phyloP scores from a whole-genome alignment of 2,329 filamentous ascomycete species.

The Fusarium cyanostomum region DNA sequence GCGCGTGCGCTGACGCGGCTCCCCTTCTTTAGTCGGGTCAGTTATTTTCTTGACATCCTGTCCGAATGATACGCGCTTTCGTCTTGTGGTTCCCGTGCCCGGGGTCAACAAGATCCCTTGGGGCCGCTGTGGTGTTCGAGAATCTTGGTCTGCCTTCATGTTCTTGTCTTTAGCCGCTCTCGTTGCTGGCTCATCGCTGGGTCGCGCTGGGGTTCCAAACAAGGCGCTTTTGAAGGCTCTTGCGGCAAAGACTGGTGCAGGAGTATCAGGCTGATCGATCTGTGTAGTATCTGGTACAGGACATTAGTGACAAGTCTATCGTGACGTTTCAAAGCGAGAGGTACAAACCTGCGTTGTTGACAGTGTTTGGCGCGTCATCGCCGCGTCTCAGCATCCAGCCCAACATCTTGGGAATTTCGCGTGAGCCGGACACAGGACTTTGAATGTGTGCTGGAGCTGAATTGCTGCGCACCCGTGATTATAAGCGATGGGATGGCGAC shows the following conservation, averaged over 20 bases:
- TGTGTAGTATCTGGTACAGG: constrained; percentile 53
- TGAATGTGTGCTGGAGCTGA: constrained; percentile 6
- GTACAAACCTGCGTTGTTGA: constrained; percentile 45
- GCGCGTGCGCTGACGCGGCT: constrained; percentile 51
- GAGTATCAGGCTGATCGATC: constrained; percentile 69
- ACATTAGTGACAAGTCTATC: background rate
- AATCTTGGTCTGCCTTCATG: constrained; percentile 40
- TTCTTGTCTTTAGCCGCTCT: constrained; percentile 40
- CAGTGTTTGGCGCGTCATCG: constrained; percentile 50
- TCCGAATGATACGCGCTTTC: constrained; percentile 73
- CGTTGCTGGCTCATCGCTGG: constrained; percentile 45
- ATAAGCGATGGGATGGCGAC: constrained; percentile 12
- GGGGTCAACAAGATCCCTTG: constrained; percentile 71
- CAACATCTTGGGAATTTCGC: constrained; percentile 56
- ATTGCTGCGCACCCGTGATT: constrained; percentile 25
- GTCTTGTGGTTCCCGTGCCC: constrained; percentile 66
- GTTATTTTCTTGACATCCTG: constrained; percentile 61
- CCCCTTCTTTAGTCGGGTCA: constrained; percentile 43
- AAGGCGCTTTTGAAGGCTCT: constrained; percentile 71
- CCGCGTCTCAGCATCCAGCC: constrained; percentile 66
- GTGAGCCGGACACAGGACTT: background rate
- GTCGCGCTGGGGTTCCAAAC: constrained; percentile 66
- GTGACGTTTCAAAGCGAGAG: background rate
- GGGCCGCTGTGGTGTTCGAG: constrained; percentile 60
- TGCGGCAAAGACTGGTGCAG: constrained; percentile 72